Percentiles rank a stretch among this genome's conserved stretches.
phyloP scores from a whole-genome alignment of 2,329 filamentous ascomycete genomes.

The Fusarium sp. region DNA sequence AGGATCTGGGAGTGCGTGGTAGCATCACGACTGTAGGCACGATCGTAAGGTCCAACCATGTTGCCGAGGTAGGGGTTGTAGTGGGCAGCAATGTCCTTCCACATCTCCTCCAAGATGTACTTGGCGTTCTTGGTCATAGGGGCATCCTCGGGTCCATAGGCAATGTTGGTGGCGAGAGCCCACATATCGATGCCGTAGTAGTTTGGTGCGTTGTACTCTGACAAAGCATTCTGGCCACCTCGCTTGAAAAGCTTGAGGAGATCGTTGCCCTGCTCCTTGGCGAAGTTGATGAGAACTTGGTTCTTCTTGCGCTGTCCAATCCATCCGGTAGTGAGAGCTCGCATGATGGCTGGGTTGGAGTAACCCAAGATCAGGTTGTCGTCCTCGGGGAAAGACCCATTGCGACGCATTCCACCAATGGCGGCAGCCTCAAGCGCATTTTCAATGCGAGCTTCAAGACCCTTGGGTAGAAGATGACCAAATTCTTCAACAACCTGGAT shows the following conservation, averaged over 20 bases:
- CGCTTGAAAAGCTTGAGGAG: slow-evolving; percentile 46
- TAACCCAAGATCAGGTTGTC: slow-evolving; percentile 48
- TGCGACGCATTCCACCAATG: slow-evolving; percentile 18
- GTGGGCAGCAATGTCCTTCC: slow-evolving; percentile 36
- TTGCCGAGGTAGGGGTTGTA: slow-evolving; percentile 39
- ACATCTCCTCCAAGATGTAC: slow-evolving; percentile 28
- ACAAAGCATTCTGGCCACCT: not conserved
- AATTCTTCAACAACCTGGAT: slow-evolving; percentile 18
- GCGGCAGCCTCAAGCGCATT: slow-evolving; percentile 6
- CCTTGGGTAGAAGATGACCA: not conserved
- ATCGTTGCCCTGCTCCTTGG: slow-evolving; percentile 48
- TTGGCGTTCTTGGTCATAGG: slow-evolving; percentile 17
- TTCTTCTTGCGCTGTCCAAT: slow-evolving; percentile 54
- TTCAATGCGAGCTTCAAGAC: slow-evolving; percentile 5
- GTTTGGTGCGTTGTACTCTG: slow-evolving; percentile 14
- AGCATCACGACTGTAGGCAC: slow-evolving; percentile 41
- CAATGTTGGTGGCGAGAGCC: slow-evolving; percentile 14
- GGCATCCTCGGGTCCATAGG: slow-evolving; percentile 8
- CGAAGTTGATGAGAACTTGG: slow-evolving; percentile 51
- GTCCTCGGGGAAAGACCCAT: not conserved
- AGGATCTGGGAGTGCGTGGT: slow-evolving; percentile 19
- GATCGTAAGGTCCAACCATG: slow-evolving; percentile 38
- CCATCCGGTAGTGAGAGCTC: slow-evolving; percentile 54
- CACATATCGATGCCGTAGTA: slow-evolving; percentile 18
- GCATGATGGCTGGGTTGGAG: slow-evolving; percentile 56